These are phyloP conservation scores for Aspergillus campestris DNA, from an alignment of 495 filamentous ascomycete genomes.

Conservation along the genomic window DNA sequence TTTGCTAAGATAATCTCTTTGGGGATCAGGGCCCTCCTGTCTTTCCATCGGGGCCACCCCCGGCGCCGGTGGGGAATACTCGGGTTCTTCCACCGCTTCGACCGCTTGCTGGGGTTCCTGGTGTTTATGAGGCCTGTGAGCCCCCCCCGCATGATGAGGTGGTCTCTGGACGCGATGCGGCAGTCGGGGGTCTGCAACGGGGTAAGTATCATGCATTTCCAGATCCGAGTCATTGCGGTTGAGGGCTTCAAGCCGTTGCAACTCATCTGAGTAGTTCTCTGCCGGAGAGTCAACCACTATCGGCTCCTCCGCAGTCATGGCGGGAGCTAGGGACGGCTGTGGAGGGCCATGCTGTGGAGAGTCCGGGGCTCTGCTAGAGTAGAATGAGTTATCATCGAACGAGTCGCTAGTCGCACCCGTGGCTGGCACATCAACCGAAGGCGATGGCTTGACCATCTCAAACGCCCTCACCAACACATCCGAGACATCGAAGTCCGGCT, in stretches of 20 bases:
- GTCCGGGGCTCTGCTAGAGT: constrained; percentile 68
- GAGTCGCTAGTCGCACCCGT: constrained; percentile 60
- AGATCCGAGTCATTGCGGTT: constrained; percentile 36
- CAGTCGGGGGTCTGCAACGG: constrained; percentile 33
- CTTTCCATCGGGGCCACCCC: constrained; percentile 27
- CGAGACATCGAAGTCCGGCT: constrained; percentile 65
- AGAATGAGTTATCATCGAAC: constrained; percentile 89
- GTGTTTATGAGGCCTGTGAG: constrained; percentile 10
- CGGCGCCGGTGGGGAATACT: constrained; percentile 43
- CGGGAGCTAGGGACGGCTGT: constrained; percentile 21
- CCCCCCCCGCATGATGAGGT: constrained; percentile 12
- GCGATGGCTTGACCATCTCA: constrained; percentile 58
- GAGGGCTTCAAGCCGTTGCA: constrained; percentile 41
- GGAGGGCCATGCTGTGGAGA: constrained; percentile 31
- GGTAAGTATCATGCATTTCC: constrained; percentile 41
- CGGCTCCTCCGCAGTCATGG: constrained; percentile 15
- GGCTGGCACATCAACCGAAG: constrained; percentile 42
- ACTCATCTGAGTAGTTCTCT: constrained; percentile 36
- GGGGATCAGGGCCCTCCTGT: constrained; percentile 17
- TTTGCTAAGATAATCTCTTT: constrained; percentile 13
- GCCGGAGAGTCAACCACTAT: constrained; percentile 14
- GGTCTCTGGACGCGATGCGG: constrained; percentile 22
- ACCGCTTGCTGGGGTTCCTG: constrained; percentile 14
- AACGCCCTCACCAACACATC: constrained; percentile 65
- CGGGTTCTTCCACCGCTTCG: constrained; percentile 36